A percentile compares a stretch with the other conserved stretches of the same genome.
These are phyloP conservation scores for Lagerstroemia speciosa DNA, from an alignment of 345 rosid species.

Conservation along the genomic window DNA sequence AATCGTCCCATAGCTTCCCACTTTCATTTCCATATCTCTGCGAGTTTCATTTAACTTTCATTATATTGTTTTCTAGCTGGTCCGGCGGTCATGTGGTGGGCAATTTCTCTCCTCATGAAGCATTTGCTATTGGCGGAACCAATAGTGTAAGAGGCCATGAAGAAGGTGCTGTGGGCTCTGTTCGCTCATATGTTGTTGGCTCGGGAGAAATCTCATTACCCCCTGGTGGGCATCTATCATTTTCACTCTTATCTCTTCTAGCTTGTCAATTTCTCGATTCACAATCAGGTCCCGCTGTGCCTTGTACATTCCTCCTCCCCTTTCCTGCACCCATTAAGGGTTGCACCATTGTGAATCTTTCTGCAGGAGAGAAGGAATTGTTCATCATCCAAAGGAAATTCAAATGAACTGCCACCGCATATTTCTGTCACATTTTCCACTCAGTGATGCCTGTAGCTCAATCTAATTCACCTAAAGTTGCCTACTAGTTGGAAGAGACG, in stretches of 20 bases:
- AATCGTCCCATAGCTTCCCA: neutral
- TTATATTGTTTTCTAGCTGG: slow-evolving; percentile 34
- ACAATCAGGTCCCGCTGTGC: slow-evolving; percentile 70
- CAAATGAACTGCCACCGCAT: no score
- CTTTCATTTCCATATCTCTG: neutral
- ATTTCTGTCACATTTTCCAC: no score
- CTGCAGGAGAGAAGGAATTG: no score
- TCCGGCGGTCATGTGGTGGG: slow-evolving; percentile 88
- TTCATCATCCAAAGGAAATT: no score
- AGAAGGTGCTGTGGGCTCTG: slow-evolving; percentile 97
- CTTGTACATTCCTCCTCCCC: slow-evolving; percentile 34
- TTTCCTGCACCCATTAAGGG: no score
- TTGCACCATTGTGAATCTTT: no score
- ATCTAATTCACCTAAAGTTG: no score
- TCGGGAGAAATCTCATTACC: slow-evolving; percentile 85
- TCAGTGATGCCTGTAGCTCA: no score
- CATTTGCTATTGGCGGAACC: slow-evolving; percentile 88
- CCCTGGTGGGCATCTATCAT: slow-evolving; percentile 40
- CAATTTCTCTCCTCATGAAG: slow-evolving; percentile 87
- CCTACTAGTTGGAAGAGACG: no score
- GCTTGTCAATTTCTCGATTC: slow-evolving; percentile 28
- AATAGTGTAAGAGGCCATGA: slow-evolving; percentile 95
- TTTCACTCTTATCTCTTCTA: neutral
- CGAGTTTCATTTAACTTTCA: neutral
- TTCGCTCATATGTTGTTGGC: slow-evolving; percentile 78